Evolutionary conservation across 441 rosid genomes (phyloP).

Genomic region (Croton laevigatus): DNA sequence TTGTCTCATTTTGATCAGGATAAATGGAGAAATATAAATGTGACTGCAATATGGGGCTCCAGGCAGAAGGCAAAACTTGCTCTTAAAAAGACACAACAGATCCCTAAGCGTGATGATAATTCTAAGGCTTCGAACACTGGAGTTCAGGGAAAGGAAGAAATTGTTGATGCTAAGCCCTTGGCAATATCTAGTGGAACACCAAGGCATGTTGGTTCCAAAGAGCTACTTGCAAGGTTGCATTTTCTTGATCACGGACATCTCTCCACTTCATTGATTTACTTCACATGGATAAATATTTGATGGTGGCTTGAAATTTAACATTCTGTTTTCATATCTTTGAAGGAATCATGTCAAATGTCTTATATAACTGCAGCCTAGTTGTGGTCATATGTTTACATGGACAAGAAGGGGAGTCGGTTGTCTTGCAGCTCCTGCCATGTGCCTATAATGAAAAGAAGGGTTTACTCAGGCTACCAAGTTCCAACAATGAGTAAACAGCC

Average conservation of each 20-base stretch:
- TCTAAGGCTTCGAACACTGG: conserved; percentile 34
- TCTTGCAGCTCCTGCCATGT: background rate
- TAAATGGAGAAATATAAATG: conserved; percentile 98
- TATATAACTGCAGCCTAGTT: background rate
- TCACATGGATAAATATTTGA: background rate
- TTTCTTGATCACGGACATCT: conserved; percentile 18
- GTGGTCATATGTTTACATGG: background rate
- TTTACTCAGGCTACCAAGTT: background rate
- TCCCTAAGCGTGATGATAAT: conserved; percentile 60
- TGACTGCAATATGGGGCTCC: conserved; percentile 89
- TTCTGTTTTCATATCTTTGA: background rate
- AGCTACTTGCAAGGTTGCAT: conserved; percentile 55
- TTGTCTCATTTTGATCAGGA: conserved; percentile 47
- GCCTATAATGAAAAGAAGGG: background rate
- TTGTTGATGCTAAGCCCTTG: conserved; percentile 55
- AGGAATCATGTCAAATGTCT: background rate
- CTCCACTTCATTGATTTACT: conserved; percentile 9
- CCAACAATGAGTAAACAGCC: background rate
- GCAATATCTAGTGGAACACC: conserved; percentile 45
- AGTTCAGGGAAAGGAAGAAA: conserved; percentile 59
- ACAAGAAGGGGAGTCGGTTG: background rate
- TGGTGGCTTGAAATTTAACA: background rate
- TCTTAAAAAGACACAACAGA: conserved; percentile 47
- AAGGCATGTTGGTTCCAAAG: conserved; percentile 38
- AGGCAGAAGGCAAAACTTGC: conserved; percentile 81